Evolutionary conservation across 1,139 yeast species (phyloP), one percentile per base, ranked within the genome.

Genomic region (Sugiyamaella sp.): DNA sequence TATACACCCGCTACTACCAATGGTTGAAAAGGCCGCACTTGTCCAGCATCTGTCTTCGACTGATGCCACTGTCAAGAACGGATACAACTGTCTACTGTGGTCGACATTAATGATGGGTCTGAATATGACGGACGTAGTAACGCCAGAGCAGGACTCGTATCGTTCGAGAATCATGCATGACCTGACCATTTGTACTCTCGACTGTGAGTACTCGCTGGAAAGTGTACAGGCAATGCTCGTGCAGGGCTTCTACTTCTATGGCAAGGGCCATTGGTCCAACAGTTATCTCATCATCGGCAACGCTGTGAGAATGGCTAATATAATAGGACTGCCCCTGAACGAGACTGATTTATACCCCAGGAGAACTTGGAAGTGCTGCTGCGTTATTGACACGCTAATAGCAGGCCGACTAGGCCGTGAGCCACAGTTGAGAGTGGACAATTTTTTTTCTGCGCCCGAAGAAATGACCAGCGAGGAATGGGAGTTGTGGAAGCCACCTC

Each of bases 351-450:
- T 48, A 0, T 46, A 47, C 25, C 38, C 51, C 6, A 44, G 54
- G 25, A 52, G 61, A 16, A 60, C 63, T 1, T 60, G 63, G 63
- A 54, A 57, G 17, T 57, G 59, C 5, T 57, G 61, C 46, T 60
- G 63, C 41, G 53, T 60, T 16, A 46, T 60, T 21, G 63, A 60
- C 38, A 58, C 63, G 10, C 27, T 60, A 12, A 49, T 60, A 17
- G 48, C 61, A 5, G 58, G 60, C 5, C 50, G 59, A 9, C 33
- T 58, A 2, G 61, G 62, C 5, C 51, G 59, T 12, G 46, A 55
- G 2, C 60, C 61, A 1, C 60, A 53, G 29, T 52, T 60, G 16
- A 25, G 44, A n/a, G 51, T 47, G 10, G 51, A 46, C 27, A 60
- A 55, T 32, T 60, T 51, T 35, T 46, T 46, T 2, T 43, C 44